These are phyloP conservation scores for Geranomyces michiganensis DNA, from an alignment of 192 early-diverging fungal genomes.

Conservation along the genomic window DNA sequence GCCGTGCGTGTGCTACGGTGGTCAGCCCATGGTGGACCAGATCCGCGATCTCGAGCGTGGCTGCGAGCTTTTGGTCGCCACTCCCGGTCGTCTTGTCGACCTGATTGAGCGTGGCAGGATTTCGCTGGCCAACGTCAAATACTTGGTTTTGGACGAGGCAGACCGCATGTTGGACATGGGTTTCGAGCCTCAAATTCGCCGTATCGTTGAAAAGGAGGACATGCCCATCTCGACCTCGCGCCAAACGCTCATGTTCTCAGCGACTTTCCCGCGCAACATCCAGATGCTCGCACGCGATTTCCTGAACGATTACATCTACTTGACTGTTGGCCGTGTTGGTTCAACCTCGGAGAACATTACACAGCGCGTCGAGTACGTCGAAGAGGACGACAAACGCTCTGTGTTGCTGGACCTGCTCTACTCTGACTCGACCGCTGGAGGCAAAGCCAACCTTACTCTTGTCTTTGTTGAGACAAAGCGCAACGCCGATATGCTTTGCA, in stretches of 20 bases:
- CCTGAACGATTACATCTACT: conserved; percentile 74
- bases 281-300: conserved; percentile 93
- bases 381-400: conserved; percentile 91
- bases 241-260: conserved; percentile 96
- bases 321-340: conserved; percentile 89
- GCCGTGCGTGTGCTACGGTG: conserved; percentile 93
- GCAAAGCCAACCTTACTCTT: conserved; percentile 70
- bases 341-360: conserved; percentile 94
- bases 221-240: conserved; percentile 59
- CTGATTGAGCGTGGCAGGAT: conserved; percentile 81
- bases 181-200: conserved; percentile 90
- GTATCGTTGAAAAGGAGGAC: conserved; percentile 78
- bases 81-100: conserved; percentile 90
- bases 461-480: conserved; percentile 98
- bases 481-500: conserved; percentile 85
- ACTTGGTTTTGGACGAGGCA: conserved; percentile 62
- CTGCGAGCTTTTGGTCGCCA: conserved; percentile 91
- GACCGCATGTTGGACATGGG: conserved; percentile 90
- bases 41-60: conserved; percentile 86
- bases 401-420: conserved; percentile 79
- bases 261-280: conserved; percentile 92
- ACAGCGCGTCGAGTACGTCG: conserved; percentile 88
- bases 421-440: conserved; percentile 30
- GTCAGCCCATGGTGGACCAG: conserved; percentile 87
- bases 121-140: conserved; percentile 73